Percentiles rank a stretch among this genome's conserved stretches.
Evolutionary conservation across 2,329 filamentous ascomycete species (phyloP).

Genomic region (Dothideomycetidae sp.): DNA sequence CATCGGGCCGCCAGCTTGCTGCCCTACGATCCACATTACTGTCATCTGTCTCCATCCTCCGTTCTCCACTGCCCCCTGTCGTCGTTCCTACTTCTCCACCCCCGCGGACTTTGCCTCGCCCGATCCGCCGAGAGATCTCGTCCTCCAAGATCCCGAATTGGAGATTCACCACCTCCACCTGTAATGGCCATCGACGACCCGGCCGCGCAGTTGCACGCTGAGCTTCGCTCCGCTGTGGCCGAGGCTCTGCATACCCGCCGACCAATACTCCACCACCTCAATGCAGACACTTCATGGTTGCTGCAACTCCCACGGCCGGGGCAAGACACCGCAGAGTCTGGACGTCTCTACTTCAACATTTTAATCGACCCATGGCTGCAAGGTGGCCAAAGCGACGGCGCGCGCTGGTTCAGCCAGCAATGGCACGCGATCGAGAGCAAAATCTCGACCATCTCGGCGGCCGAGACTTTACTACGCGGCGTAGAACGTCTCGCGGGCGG

Average conservation of each 20-base stretch:
- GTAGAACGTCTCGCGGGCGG: conserved; percentile 32
- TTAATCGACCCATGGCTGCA: conserved; percentile 52
- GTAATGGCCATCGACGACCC: conserved; percentile 17
- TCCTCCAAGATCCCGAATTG: conserved; percentile 16
- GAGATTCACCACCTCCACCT: conserved; percentile 1
- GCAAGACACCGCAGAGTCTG: conserved; percentile 27
- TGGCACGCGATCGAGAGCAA: conserved; percentile 44
- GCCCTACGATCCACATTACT: too few species aligned
- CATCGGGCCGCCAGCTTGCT: too few species aligned
- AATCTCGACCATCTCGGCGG: conserved; percentile 40
- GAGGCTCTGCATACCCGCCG: conserved; percentile 29
- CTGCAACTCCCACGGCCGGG: conserved; percentile 47
- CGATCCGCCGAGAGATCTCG: too few species aligned
- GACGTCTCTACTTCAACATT: conserved; percentile 46
- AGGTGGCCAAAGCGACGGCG: conserved; percentile 49
- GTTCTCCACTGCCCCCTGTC: too few species aligned
- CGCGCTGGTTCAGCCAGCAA: conserved; percentile 51
- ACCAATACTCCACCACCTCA: conserved; percentile 48
- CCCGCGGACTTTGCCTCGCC: too few species aligned
- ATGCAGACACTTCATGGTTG: conserved; percentile 54
- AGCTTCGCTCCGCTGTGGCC: conserved; percentile 28
- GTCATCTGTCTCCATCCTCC: too few species aligned
- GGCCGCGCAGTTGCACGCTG: conserved; percentile 28
- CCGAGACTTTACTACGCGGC: conserved; percentile 38
- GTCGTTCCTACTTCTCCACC: too few species aligned